phyloP scores from a whole-genome alignment of 306 rosid species.

The Acacia crassicarpa region DNA sequence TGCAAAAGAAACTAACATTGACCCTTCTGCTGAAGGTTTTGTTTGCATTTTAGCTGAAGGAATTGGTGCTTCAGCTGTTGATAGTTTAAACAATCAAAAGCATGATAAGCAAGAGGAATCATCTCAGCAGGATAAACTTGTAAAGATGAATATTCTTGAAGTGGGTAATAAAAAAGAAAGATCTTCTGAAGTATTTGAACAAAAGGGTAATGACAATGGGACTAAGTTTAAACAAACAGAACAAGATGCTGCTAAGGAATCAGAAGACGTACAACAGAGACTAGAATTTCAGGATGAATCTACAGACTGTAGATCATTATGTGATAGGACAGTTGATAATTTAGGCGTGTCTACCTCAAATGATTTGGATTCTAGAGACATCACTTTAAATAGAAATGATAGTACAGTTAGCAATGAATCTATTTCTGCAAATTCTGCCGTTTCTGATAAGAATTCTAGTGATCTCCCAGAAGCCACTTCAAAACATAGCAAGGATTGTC shows the following conservation, averaged over 20 bases:
- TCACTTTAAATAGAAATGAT: slow-evolving; percentile 40
- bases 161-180: slow-evolving; percentile 32
- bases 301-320: slow-evolving; percentile 33
- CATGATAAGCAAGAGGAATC: slow-evolving; percentile 32
- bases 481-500: slow-evolving; percentile 40
- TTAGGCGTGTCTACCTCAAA: slow-evolving; percentile 25
- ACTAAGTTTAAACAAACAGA: background rate
- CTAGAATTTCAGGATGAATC: slow-evolving; percentile 38
- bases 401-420: slow-evolving; percentile 33
- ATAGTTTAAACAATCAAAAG: slow-evolving; percentile 26
- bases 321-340: slow-evolving; percentile 27
- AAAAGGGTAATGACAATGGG: slow-evolving; percentile 19
- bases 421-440: slow-evolving; percentile 26
- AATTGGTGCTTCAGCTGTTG: slow-evolving; percentile 31
- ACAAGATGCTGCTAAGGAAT: background rate
- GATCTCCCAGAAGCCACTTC: slow-evolving; percentile 36
- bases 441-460: slow-evolving; percentile 43
- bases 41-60: slow-evolving; percentile 42
- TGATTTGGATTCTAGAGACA: slow-evolving; percentile 34
- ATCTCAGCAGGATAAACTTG: slow-evolving; percentile 29
- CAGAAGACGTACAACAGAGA: background rate
- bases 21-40: slow-evolving; percentile 21
- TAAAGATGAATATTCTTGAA: slow-evolving; percentile 17
- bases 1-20: slow-evolving; percentile 42
- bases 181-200: slow-evolving; percentile 33